These are phyloP conservation scores for Talaromyces sp. DNA, from an alignment of 2,329 filamentous ascomycete species.

Conservation along the genomic window DNA sequence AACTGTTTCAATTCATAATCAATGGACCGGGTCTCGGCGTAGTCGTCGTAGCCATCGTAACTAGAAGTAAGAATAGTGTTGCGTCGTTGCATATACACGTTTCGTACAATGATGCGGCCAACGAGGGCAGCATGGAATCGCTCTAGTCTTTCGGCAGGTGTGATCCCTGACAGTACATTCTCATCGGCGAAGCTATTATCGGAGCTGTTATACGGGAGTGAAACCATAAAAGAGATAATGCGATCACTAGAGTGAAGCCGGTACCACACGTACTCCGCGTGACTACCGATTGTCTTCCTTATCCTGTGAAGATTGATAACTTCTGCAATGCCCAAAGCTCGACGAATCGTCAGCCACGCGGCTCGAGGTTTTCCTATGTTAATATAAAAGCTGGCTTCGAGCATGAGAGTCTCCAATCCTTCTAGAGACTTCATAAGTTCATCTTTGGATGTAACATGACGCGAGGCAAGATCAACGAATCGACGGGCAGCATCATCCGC, in stretches of 20 bases:
- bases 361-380: constrained; percentile 48
- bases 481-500: constrained; percentile 4
- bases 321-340: constrained; percentile 45
- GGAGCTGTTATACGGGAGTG: constrained; percentile 38
- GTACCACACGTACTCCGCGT: constrained; percentile 26
- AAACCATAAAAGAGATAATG: constrained; percentile 45
- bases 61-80: not conserved
- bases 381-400: constrained; percentile 47
- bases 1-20: constrained; percentile 16
- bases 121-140: constrained; percentile 13
- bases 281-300: constrained; percentile 11
- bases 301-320: constrained; percentile 40
- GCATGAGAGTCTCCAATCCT: constrained; percentile 45
- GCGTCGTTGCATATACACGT: constrained; percentile 12
- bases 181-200: constrained; percentile 13
- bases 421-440: constrained; percentile 43
- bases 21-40: constrained; percentile 15
- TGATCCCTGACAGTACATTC: not conserved
- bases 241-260: constrained; percentile 40
- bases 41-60: not conserved
- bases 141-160: constrained; percentile 10
- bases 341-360: constrained; percentile 46
- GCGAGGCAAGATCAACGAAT: constrained; percentile 11
- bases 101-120: constrained; percentile 14
- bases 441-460: constrained; percentile 39